Evolutionary conservation across 208 protist genomes (phyloP).

Genomic region (Leishmania tarentolae): DNA sequence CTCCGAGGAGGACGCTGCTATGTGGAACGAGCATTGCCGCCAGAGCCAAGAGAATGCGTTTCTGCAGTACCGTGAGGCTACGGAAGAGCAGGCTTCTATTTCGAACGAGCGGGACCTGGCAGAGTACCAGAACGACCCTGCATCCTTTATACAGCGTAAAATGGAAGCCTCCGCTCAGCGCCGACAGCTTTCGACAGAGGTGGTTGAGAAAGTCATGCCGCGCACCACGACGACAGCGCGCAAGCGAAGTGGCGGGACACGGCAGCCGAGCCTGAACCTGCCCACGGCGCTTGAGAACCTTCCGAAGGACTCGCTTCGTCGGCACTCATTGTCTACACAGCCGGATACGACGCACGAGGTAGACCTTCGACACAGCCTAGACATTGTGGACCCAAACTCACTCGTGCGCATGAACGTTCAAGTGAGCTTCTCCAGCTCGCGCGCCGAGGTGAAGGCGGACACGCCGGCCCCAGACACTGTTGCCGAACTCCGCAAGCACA

Average conservation of each 20-base stretch:
- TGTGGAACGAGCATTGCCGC: constrained; percentile 68
- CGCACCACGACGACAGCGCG: neutral
- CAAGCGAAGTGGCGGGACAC: constrained; percentile 6
- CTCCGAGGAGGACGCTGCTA: constrained; percentile 37
- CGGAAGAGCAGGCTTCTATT: constrained; percentile 32
- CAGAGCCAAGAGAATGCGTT: constrained; percentile 53
- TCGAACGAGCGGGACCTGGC: constrained; percentile 31
- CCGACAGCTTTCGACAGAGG: constrained; percentile 22
- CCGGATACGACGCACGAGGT: constrained; percentile 13
- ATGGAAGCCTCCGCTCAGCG: constrained; percentile 39
- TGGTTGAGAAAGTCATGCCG: constrained; percentile 17
- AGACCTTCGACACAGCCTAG: constrained; percentile 25
- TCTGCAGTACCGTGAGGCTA: constrained; percentile 23
- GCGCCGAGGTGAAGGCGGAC: constrained; percentile 47
- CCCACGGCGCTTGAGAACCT: constrained; percentile 5
- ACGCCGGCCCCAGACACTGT: constrained; percentile 35
- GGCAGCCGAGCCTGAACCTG: constrained; percentile 14
- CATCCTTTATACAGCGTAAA: constrained; percentile 43
- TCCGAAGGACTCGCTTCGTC: constrained; percentile 10
- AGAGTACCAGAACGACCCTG: constrained; percentile 42
- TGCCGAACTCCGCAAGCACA: constrained; percentile 34
- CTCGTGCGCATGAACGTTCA: constrained; percentile 41
- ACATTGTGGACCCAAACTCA: constrained; percentile 33
- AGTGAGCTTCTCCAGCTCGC: constrained; percentile 52
- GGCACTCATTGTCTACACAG: constrained; percentile 3